Evolutionary conservation across 2,329 filamentous ascomycete species (phyloP), one percentile per base, ranked within the genome.

Genomic region (Parastagonospora nodorum): DNA sequence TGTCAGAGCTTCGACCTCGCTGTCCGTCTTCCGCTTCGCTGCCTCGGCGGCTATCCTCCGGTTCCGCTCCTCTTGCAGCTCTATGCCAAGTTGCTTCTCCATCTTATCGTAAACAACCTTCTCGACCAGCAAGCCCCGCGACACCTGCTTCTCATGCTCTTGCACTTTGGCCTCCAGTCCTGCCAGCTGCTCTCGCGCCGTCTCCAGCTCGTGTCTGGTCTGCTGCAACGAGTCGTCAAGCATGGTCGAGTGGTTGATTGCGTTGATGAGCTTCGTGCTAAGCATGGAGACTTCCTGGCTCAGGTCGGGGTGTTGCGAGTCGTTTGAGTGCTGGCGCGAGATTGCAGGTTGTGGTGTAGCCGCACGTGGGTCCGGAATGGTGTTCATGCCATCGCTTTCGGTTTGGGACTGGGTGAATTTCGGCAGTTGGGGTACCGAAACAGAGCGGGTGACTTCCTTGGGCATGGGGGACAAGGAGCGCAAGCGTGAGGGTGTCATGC

Each of bases 201-300:
- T 74, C 47, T 96, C 90, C 40, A 97, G 79, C 68, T 97, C 92
- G 70, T 92, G 88, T 32, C 92, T 85, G 12, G 92, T 89, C 44
- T 86, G 86, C 42, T 90, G 88, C 14, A 99, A 80, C 9, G 86
- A 89, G 73, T 99, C 94, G 74, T 97, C 94, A 38, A 99, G 82
- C 16, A 84, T 87, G 7, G 92, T 97, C 74, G 97, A 92, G 73
- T 96, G 89, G 71, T 99, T 99, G 75, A 99, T 97, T 38, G 94
- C 93, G 68, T 94, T 93, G 64, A 99, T 93, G 57, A 99, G 85
- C 74, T 99, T 99, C 42, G 92, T 93, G 75, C 92, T 97, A 29
- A 99, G 80, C 6, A 90, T 86, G 7, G 93, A 90, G 27, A 99
- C 90, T 75, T 97, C 94, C 59, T 81, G 80, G 69, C 82, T 87